These are phyloP conservation scores for Mycena floridula DNA, from an alignment of 768 basidiomycete genomes.

Conservation along the genomic window DNA sequence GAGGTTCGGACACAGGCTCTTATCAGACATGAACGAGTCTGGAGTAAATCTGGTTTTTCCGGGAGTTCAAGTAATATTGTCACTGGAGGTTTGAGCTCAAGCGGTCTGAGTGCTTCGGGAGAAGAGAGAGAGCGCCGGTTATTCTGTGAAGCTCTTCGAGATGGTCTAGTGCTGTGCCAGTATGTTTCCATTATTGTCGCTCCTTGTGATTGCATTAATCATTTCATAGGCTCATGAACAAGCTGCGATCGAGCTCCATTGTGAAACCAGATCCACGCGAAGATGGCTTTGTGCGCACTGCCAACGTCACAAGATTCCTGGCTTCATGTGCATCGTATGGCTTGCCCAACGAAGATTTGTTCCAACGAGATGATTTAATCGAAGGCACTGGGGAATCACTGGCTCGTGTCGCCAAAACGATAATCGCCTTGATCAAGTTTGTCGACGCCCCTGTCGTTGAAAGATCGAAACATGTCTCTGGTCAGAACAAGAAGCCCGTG, in stretches of 20 bases:
- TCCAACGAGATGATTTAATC: slow-evolving; percentile 62
- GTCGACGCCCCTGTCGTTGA: slow-evolving; percentile 48
- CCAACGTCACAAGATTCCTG: slow-evolving; percentile 75
- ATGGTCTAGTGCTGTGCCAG: slow-evolving; percentile 90
- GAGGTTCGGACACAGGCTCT: slow-evolving; percentile 59
- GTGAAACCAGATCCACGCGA: slow-evolving; percentile 60
- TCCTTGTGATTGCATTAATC: slow-evolving; percentile 2
- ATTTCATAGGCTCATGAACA: slow-evolving; percentile 65
- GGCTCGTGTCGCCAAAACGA: slow-evolving; percentile 68
- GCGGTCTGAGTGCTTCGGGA: slow-evolving; percentile 41
- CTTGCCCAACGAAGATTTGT: slow-evolving; percentile 55
- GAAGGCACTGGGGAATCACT: slow-evolving; percentile 55
- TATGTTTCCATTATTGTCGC: slow-evolving; percentile 41
- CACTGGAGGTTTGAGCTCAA: slow-evolving; percentile 21
- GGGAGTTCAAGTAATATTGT: slow-evolving; percentile 37
- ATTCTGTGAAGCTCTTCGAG: slow-evolving; percentile 72
- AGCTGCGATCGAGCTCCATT: slow-evolving; percentile 56
- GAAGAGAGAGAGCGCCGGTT: slow-evolving; percentile 71
- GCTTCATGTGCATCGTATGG: slow-evolving; percentile 69
- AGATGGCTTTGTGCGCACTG: slow-evolving; percentile 57
- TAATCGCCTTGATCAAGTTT: slow-evolving; percentile 59
- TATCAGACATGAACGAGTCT: slow-evolving; percentile 65
- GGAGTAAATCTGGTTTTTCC: slow-evolving; percentile 57
- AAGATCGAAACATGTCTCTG: slow-evolving; percentile 39
- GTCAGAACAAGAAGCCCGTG: slow-evolving; percentile 25